Evolutionary conservation across 192 early-diverging fungal species (phyloP).

Genomic region (Thamnidium elegans): DNA sequence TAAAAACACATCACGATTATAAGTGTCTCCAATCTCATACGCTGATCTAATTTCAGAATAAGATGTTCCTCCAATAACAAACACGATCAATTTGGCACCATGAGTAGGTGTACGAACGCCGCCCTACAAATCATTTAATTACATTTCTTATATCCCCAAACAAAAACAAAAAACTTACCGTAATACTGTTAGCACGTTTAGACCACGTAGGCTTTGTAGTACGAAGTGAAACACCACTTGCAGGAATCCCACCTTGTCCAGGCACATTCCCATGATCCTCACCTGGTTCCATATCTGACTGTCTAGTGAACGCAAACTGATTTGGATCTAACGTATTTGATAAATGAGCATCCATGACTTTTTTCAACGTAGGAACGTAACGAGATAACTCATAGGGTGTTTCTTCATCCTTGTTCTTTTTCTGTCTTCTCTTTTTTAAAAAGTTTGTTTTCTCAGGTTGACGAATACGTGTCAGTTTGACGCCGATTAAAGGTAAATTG

Average conservation of each 20-base stretch:
- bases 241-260: conserved; percentile 23
- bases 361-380: conserved; percentile 72
- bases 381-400: conserved; percentile 71
- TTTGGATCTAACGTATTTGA: conserved; percentile 47
- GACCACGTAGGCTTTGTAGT: conserved; percentile 29
- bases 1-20: conserved; percentile 65
- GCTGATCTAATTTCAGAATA: conserved; percentile 72
- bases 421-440: conserved; percentile 43
- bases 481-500: conserved; percentile 67
- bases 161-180: conserved; percentile 1
- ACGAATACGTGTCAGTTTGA: conserved; percentile 53
- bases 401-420: conserved; percentile 52
- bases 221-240: conserved; percentile 39
- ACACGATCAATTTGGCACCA: conserved; percentile 68
- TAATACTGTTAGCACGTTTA: conserved; percentile 16
- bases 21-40: conserved; percentile 61
- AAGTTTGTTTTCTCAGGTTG: conserved; percentile 47
- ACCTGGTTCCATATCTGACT: conserved; percentile 46
- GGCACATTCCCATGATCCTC: conserved; percentile 23
- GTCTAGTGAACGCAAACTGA: conserved; percentile 64
- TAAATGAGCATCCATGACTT: conserved; percentile 47
- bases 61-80: conserved; percentile 79
- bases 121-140: neutral
- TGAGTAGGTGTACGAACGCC: neutral
- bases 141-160: neutral